Evolutionary conservation across 2,329 filamentous ascomycete genomes (phyloP), one percentile per base, ranked within the genome.

Genomic region (Aspergillus amoenus): DNA sequence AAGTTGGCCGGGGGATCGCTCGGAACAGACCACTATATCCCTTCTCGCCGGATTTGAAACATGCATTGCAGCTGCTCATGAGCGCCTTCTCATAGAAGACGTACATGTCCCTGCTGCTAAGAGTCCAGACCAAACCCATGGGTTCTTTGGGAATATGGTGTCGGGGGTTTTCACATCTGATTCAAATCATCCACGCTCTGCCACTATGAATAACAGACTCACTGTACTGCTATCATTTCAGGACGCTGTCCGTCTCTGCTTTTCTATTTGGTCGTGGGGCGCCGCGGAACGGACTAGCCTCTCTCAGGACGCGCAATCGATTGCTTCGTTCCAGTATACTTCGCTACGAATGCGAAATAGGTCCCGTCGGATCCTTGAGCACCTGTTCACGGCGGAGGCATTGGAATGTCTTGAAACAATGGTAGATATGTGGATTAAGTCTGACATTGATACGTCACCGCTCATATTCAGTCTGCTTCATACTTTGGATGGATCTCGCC

Each of bases 221-320:
- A 97, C 94, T 0, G 93, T 99, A 18, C 82, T 97, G 43, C 81
- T 99, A n/a, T 95, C 93, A 11, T 96, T 99, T 70, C 93, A 97
- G 73, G 95, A 99, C 71, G 91, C 93, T 1, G 91, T 97, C 57
- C 86, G 91, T 22, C 90, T 96, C 49, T 96, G 93, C 73, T 95
- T 96, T 70, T 86, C 82, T 12, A 96, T 99, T 52, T 99, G 95
- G 94, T 90, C 90, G 0, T 99, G 94, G 93, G 91, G 84, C 13
- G 83, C 89, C 5, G 88, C 66, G 77, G 81, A 71, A 58, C 67
- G 67, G 47, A 66, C 59, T 47, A 67, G 67, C 17, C 59, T 67
- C 32, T 63, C 78, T 21, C 84, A 88, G 54, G 89, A 96, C 68
- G 69, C 78, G 1, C 81, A 83, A 30, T 93, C 88, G 15, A 82